Evolutionary conservation across 805 yeast genomes (phyloP).

Genomic region (Monosporozyma aquatica): DNA sequence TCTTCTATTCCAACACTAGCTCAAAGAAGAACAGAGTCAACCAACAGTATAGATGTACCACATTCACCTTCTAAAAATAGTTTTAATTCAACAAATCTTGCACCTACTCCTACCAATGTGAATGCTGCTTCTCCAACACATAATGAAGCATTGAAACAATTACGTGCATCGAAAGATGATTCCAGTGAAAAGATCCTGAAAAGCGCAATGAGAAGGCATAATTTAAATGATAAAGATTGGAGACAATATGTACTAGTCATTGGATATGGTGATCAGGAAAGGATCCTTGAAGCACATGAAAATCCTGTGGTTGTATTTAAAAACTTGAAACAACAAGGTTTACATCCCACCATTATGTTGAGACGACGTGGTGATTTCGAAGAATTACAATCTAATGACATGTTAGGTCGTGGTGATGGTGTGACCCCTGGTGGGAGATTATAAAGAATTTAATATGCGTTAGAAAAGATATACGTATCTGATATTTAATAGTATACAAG

Average conservation of each 20-base stretch:
- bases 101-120: neutral
- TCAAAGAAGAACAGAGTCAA: neutral
- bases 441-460: no score
- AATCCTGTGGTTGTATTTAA: conserved; percentile 81
- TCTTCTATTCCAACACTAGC: no score
- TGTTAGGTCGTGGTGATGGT: neutral
- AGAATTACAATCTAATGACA: conserved; percentile 10
- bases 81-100: neutral
- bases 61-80: neutral
- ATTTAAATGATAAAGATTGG: conserved; percentile 72
- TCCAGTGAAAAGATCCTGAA: conserved; percentile 83
- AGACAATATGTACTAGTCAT: conserved; percentile 80
- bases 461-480: no score
- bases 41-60: neutral
- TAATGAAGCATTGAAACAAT: conserved; percentile 11
- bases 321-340: conserved; percentile 75
- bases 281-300: conserved; percentile 74
- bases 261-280: conserved; percentile 83
- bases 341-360: conserved; percentile 86
- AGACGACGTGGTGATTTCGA: conserved; percentile 62
- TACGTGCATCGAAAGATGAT: conserved; percentile 81
- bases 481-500: conserved; percentile 1
- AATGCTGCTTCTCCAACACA: neutral
- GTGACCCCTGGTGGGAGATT: conserved; percentile 26
- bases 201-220: conserved; percentile 81